A percentile compares a stretch with the other conserved stretches of the same genome.
Evolutionary conservation across 1,284 basidiomycete species (phyloP).

Genomic region (Tremellales sp.): DNA sequence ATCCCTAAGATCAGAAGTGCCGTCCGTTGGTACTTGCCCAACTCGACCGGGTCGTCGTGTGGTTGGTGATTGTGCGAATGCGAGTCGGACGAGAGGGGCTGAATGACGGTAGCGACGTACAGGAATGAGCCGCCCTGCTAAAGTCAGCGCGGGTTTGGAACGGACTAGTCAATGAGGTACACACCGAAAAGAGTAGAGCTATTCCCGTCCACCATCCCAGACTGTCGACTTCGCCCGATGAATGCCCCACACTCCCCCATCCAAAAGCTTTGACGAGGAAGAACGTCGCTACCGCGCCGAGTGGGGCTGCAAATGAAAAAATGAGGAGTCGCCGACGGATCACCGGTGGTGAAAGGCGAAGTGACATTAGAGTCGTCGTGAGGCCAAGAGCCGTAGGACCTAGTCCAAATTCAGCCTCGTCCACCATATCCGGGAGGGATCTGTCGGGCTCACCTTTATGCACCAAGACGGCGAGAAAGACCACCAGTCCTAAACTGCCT

Average conservation of each 20-base stretch:
- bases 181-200: conserved; percentile 47
- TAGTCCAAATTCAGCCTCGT: conserved; percentile 38
- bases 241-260: conserved; percentile 2
- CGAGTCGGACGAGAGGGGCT: conserved; percentile 56
- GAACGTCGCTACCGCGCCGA: conserved; percentile 69
- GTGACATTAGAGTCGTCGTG: conserved; percentile 71
- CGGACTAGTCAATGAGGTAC: conserved; percentile 9
- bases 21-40: conserved; percentile 55
- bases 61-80: conserved; percentile 45
- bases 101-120: conserved; percentile 87
- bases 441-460: conserved; percentile 66
- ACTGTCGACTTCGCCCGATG: conserved; percentile 18
- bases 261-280: conserved; percentile 59
- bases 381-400: conserved; percentile 81
- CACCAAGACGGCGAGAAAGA: conserved; percentile 80
- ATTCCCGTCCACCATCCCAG: conserved; percentile 61
- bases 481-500: conserved; percentile 62
- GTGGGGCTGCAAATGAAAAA: conserved; percentile 74
- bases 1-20: conserved; percentile 63
- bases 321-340: conserved; percentile 70
- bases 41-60: conserved; percentile 31
- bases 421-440: background rate
- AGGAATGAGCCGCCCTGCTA: conserved; percentile 87
- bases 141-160: background rate
- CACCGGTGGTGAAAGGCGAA: conserved; percentile 61